A percentile compares a stretch with the other conserved stretches of the same genome.
These are phyloP conservation scores for Tetragonia tetragonoides DNA, from an alignment of 148 eudicot genomes.

Conservation along the genomic window DNA sequence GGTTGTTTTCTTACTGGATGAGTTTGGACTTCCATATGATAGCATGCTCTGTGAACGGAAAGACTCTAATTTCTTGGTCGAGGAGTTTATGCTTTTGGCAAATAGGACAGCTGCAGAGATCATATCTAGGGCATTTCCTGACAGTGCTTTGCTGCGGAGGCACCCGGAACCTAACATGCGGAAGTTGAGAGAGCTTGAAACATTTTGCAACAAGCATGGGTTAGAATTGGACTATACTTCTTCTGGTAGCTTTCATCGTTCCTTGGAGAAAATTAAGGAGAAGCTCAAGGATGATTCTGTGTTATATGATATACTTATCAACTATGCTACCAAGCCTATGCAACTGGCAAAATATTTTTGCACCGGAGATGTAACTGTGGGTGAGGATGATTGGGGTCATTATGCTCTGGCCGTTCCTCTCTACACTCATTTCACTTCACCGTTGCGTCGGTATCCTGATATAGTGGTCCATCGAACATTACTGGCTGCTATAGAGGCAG, in stretches of 20 bases:
- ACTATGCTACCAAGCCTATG: slow-evolving; percentile 85
- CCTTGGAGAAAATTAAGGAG: slow-evolving; percentile 59
- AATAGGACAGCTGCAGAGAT: slow-evolving; percentile 87
- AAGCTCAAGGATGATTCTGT: slow-evolving; percentile 65
- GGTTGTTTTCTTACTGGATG: slow-evolving; percentile 60
- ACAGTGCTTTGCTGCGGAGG: slow-evolving; percentile 68
- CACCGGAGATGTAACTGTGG: slow-evolving; percentile 59
- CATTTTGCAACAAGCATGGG: slow-evolving; percentile 75
- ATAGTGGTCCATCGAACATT: slow-evolving; percentile 79
- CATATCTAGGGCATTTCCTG: slow-evolving; percentile 69
- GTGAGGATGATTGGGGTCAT: slow-evolving; percentile 62
- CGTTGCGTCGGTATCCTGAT: slow-evolving; percentile 87
- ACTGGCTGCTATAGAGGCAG: slow-evolving; percentile 77
- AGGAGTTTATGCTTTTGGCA: slow-evolving; percentile 96
- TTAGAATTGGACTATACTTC: slow-evolving; percentile 67
- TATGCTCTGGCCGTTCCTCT: slow-evolving; percentile 85
- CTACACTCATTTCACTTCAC: slow-evolving; percentile 94
- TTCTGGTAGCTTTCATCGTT: slow-evolving; percentile 55
- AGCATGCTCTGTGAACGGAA: slow-evolving; percentile 43
- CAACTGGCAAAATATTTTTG: slow-evolving; percentile 84
- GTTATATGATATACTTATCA: slow-evolving; percentile 64
- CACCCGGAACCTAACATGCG: slow-evolving; percentile 86
- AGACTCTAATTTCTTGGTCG: slow-evolving; percentile 76
- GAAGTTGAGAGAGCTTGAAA: slow-evolving; percentile 72
- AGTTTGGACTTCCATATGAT: slow-evolving; percentile 73